Conservation (phyloP, 805 yeast genomes). For the Candida pseudofarinosa region DNA sequence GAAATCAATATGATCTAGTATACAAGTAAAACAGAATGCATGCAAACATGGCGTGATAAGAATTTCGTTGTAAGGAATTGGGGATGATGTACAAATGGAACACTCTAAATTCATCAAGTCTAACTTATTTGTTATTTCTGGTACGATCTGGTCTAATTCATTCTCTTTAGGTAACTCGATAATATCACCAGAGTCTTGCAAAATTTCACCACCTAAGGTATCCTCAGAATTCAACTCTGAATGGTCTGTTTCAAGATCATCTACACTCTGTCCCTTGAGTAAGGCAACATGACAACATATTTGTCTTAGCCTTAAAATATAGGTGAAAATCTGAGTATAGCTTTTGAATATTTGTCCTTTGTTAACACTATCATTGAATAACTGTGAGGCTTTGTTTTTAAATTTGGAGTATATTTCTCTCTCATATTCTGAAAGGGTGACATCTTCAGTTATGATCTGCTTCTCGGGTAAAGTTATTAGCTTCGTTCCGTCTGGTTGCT, state of each 20-base stretch:
- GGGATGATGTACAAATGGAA: constrained; percentile 74
- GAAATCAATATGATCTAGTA: constrained; percentile 69
- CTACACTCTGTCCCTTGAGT: constrained; percentile 48
- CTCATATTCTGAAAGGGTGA: constrained; percentile 66
- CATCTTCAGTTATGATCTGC: constrained; percentile 62
- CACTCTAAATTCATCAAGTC: constrained; percentile 58
- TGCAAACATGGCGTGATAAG: constrained; percentile 79
- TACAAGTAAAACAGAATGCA: constrained; percentile 68
- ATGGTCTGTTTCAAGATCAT: constrained; percentile 9
- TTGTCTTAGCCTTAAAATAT: constrained; percentile 79
- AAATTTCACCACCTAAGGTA: constrained; percentile 7
- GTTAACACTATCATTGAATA: constrained; percentile 56
- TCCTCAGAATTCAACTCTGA: not conserved
- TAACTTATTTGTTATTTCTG: constrained; percentile 24
- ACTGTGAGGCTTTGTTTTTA: constrained; percentile 58
- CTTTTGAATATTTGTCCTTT: constrained; percentile 66
- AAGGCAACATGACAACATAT: constrained; percentile 81
- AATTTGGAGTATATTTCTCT: constrained; percentile 62
- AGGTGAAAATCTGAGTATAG: constrained; percentile 77
- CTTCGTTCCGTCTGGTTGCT: constrained; percentile 64
- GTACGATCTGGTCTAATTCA: constrained; percentile 23
- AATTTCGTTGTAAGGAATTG: constrained; percentile 50
- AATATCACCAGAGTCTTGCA: constrained; percentile 4
- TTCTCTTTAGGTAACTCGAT: constrained; percentile 13
- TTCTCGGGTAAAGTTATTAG: constrained; percentile 76